These are phyloP conservation scores for Argentina anserina DNA, from an alignment of 306 rosid species.

Conservation along the genomic window DNA sequence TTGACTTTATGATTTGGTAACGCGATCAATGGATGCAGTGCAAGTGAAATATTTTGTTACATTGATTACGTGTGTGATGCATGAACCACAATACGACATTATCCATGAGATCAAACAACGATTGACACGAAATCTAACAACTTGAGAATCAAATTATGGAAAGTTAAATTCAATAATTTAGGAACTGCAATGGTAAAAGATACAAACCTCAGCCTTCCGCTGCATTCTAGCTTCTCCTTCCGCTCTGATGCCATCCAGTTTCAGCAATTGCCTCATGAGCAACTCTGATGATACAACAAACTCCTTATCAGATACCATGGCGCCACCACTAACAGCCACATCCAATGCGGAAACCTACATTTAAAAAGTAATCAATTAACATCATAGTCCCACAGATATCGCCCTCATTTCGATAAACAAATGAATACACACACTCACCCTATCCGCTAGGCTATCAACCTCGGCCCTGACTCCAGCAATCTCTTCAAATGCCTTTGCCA, in stretches of 20 bases:
- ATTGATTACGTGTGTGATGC: neutral
- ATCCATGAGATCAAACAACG: neutral
- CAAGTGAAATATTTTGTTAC: neutral
- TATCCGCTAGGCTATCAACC: conserved; percentile 70
- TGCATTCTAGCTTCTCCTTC: conserved; percentile 80
- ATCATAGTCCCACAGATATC: conserved; percentile 11
- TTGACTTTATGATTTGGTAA: too few species aligned
- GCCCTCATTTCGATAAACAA: conserved; percentile 4
- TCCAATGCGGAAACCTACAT: conserved; percentile 70
- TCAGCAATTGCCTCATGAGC: conserved; percentile 84
- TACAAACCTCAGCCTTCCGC: conserved; percentile 81
- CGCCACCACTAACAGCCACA: conserved; percentile 62
- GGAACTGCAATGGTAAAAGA: neutral
- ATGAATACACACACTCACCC: conserved; percentile 38
- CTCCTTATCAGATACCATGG: conserved; percentile 69
- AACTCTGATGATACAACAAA: conserved; percentile 61
- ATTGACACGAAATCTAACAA: neutral
- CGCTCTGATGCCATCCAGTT: conserved; percentile 75
- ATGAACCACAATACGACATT: neutral
- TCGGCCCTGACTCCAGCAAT: conserved; percentile 61
- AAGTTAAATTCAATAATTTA: neutral
- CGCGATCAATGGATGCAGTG: too few species aligned
- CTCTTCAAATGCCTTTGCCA: conserved; percentile 52
- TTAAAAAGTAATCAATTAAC: conserved; percentile 9
- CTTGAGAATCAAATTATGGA: neutral